Evolutionary conservation across 1,139 yeast species (phyloP), one percentile per base, ranked within the genome.

Genomic region (Pichia sp.): DNA sequence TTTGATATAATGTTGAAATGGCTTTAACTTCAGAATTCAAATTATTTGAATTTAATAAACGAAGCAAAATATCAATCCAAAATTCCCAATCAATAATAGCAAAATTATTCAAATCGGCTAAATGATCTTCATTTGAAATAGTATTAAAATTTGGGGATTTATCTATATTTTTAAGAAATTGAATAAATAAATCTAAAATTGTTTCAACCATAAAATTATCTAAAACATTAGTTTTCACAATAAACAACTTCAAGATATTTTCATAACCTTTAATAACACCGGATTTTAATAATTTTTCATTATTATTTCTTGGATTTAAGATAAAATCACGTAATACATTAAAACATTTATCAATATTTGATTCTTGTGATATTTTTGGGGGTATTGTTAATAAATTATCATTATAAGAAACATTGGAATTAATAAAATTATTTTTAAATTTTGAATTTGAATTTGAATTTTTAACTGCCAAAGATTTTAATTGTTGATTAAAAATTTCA

Each of bases 1-100:
- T 60, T 56, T 84, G 82, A 63, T 80, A 85, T 42, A 86, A 59
- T 46, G 80, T 72, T 4, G 89, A 76, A 35, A 85, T 59, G 18
- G 78, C 76, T 47, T 83, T 74, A 31, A 82, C 65, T 45, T 82
- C 74, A 20, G 75, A 70, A 50, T 78, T 81, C 46, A 78, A 68
- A 56, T 78, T 85, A 40, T 78, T 79, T 8, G 86, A 75, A 11
- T 66, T 57, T 20, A 84, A 60, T 80, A 84, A 74, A 51, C 75
- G 67, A 47, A 74, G 66, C 18, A 70, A 62, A 20, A 84, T 80
- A 42, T 72, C 67, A 10, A 82, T 59, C 95, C 95, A 86, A 55
- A 86, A 85, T 41, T 68, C 68, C 94, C 95, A 86, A 61, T 81
- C 74, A 18, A 84, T 61, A 8, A 34, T 14, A 9, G 35, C 27